phyloP scores from a whole-genome alignment of 139 green algal genomes.

The Spirogloea muscicola region DNA sequence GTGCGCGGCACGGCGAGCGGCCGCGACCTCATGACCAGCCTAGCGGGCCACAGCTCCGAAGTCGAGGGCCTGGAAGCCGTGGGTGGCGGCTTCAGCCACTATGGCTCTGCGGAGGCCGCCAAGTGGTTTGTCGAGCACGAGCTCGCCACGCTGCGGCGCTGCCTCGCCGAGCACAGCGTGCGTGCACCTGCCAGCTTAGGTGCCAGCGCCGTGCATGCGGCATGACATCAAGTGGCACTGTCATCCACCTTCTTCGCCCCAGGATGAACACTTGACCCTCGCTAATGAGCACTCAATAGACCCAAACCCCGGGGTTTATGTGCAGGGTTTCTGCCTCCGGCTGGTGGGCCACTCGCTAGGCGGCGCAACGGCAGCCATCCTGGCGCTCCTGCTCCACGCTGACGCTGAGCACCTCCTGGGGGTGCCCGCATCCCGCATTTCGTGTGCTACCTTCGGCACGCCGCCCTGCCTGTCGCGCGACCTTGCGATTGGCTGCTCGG shows the following conservation, averaged over 20 bases:
- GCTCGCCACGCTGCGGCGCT: neutral
- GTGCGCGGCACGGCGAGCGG: constrained; percentile 13
- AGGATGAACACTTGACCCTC: too few species aligned
- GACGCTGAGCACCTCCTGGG: neutral
- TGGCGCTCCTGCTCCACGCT: neutral
- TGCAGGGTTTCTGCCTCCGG: constrained; percentile 1
- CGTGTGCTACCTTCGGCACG: neutral
- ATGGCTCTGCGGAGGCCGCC: constrained; percentile 14
- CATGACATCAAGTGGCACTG: too few species aligned
- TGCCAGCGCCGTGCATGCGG: too few species aligned
- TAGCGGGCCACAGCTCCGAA: neutral
- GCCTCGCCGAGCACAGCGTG: neutral
- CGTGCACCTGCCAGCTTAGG: neutral
- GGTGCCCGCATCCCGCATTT: neutral
- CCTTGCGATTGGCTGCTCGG: neutral
- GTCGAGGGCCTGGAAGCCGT: neutral
- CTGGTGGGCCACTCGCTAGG: constrained; percentile 12
- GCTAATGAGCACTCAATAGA: neutral
- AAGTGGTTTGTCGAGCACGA: constrained; percentile 17
- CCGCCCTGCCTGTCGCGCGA: neutral
- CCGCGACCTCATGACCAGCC: constrained; percentile 18
- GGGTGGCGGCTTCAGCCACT: constrained; percentile 17
- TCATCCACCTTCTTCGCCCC: too few species aligned
- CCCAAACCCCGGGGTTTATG: neutral
- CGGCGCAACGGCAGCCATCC: neutral